These are phyloP conservation scores for Erodium maritimum DNA, from an alignment of 345 rosid genomes.

Conservation along the genomic window DNA sequence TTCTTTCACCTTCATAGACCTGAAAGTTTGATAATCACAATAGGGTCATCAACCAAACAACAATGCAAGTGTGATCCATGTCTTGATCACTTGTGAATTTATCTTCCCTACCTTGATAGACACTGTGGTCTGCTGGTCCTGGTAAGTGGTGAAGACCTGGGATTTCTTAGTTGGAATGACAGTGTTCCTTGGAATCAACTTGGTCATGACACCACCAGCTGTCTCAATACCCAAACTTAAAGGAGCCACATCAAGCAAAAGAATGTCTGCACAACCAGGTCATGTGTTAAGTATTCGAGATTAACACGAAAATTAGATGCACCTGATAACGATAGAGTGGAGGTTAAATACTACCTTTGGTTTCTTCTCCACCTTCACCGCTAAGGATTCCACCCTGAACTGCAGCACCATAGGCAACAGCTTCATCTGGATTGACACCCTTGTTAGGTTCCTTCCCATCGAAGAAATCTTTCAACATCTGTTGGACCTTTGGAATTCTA, in stretches of 20 bases:
- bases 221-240: conserved; percentile 46
- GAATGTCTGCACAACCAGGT: conserved; percentile 26
- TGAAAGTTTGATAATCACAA: conserved; percentile 5
- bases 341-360: conserved; percentile 16
- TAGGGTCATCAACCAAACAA: no score
- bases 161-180: conserved; percentile 35
- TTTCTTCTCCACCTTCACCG: conserved; percentile 36
- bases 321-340: neutral
- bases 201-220: conserved; percentile 47
- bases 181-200: no score
- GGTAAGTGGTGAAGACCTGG: conserved; percentile 36
- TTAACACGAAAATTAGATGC: no score
- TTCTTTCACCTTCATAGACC: conserved; percentile 48
- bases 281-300: no score
- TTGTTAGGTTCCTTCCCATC: no score
- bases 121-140: conserved; percentile 41
- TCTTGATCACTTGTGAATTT: no score
- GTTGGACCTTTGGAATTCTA: conserved; percentile 40
- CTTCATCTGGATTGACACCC: conserved; percentile 53
- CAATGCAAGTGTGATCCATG: no score
- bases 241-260: conserved; percentile 41
- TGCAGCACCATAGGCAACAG: conserved; percentile 52
- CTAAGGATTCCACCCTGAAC: conserved; percentile 42
- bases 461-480: conserved; percentile 38
- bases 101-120: conserved; percentile 35